Base-by-base conservation (phyloP, 2,329 filamentous ascomycete species). In the Pseudopithomyces chartarum region DNA sequence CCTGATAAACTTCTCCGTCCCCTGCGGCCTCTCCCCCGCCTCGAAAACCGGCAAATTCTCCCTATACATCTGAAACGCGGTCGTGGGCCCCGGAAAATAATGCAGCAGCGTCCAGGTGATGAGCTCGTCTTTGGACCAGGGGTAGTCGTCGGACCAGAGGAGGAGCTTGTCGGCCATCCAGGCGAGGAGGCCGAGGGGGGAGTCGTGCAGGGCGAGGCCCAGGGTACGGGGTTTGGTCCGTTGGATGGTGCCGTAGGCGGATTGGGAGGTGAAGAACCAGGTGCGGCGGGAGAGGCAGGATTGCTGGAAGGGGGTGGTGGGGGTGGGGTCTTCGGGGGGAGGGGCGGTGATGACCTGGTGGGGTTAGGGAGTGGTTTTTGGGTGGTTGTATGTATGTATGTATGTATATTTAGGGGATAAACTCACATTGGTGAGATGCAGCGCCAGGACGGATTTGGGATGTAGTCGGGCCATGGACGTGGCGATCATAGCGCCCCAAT, bases 101-200 rank as follows among this genome's bases (percentile, higher is more conserved):
- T 55, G 45, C 26, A 55, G 10, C 12, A 50, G 26, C 15, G 45
- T 40, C 52, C 52, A 55, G 8, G 40, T 45, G 22, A 55, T 49
- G 8, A 55, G n/a, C 23, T 55, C 52, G 13, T 55, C 45, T n/a
- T 38, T 29, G 6, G 44, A 49, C 52, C 52, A 55, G 3, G 34
- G 44, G 32, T 55, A 55, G 15, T 36, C 43, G 36, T 55, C 52
- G 12, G 45, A 15, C 52, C 52, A 55, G 13, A 40, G n/a, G 12
- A 17, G 40, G 17, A 55, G 36, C 17, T 55, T 55, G n/a, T 46
- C 52, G 4, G 34, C 34, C 19, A 55, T 46, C 52, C 52, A 55
- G 17, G 52, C 52, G 17, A 55, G 52, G 36, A 55, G 43, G 36
- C 45, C 52, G 7, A 50, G 36, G 6, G 52, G 52, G 20, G 52